Percentiles rank a stretch among this genome's conserved stretches.
Evolutionary conservation across 2,329 filamentous ascomycete species (phyloP).

Genomic region (Aspergillus sp.): DNA sequence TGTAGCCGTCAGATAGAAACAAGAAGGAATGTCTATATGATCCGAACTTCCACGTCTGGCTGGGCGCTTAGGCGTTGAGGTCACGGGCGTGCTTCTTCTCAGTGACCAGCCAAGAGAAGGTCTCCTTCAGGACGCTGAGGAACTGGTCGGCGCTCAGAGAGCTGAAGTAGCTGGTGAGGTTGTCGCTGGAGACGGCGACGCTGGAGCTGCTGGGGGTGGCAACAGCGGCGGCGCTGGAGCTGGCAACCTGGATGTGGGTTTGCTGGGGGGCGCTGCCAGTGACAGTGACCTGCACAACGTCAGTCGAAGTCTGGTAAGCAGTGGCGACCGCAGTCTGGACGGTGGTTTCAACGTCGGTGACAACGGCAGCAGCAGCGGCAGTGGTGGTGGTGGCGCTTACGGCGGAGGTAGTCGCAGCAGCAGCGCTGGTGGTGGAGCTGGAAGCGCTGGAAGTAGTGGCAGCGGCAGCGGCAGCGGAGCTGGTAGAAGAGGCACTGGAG

Average conservation of each 20-base stretch:
- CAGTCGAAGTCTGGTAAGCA: conserved; percentile 26
- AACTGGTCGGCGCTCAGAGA: conserved; percentile 35
- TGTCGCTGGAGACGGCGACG: conserved; percentile 21
- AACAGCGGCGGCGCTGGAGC: conserved; percentile 15
- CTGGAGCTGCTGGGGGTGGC: conserved; percentile 15
- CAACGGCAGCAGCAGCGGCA: conserved; percentile 12
- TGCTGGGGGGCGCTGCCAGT: conserved; percentile 26
- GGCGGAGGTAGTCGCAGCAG: conserved; percentile 14
- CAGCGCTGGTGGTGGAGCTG: conserved; percentile 10
- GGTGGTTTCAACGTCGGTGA: conserved; percentile 17
- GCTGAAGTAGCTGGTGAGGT: conserved; percentile 31
- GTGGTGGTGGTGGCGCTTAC: conserved; percentile 15
- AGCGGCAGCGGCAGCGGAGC: conserved; percentile 14
- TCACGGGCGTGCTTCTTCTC: conserved; percentile 37
- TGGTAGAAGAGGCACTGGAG: conserved; percentile 16
- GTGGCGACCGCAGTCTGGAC: conserved; percentile 25
- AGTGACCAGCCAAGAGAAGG: conserved; percentile 35
- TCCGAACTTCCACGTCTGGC: conserved; percentile 11
- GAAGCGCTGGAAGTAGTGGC: conserved; percentile 12
- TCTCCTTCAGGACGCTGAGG: conserved; percentile 31
- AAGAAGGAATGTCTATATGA: conserved; percentile 17
- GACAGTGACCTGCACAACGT: conserved; percentile 23
- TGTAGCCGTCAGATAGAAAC: conserved; percentile 6
- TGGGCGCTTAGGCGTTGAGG: conserved; percentile 28
- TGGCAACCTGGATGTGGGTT: conserved; percentile 23